phyloP scores from a whole-genome alignment of 2,329 filamentous ascomycete genomes.

The Waltergamsia citrina region DNA sequence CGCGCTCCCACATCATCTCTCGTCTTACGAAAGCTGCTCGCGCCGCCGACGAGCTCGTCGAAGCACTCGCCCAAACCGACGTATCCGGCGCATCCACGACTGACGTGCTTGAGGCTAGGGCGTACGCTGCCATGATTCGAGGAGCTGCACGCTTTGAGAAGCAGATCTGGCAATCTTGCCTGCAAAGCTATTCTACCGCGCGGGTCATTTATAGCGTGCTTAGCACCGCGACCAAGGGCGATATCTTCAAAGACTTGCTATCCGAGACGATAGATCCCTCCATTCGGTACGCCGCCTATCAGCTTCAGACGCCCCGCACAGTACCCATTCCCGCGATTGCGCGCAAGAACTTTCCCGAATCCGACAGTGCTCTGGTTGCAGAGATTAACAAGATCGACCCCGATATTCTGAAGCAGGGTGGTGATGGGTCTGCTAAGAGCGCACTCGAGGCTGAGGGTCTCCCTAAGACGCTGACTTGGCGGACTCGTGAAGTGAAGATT shows the following conservation, averaged over 20 bases:
- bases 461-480: conserved; percentile 75
- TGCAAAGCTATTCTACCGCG: conserved; percentile 66
- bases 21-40: conserved; percentile 71
- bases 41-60: conserved; percentile 58
- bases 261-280: conserved; percentile 84
- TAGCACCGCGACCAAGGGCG: conserved; percentile 48
- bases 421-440: conserved; percentile 26
- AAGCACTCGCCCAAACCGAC: conserved; percentile 52
- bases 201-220: conserved; percentile 78
- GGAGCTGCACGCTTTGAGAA: conserved; percentile 82
- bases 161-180: conserved; percentile 71
- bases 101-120: conserved; percentile 77
- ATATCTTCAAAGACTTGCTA: conserved; percentile 78
- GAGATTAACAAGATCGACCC: conserved; percentile 64
- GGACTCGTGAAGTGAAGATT: conserved; percentile 74
- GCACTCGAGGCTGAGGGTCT: conserved; percentile 44
- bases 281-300: conserved; percentile 89
- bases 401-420: conserved; percentile 44
- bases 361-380: conserved; percentile 50
- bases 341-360: conserved; percentile 64
- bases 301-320: conserved; percentile 78
- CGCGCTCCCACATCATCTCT: conserved; percentile 81
- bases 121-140: conserved; percentile 68
- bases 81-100: conserved; percentile 55
- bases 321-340: conserved; percentile 72